Evolutionary conservation across 2,329 filamentous ascomycete species (phyloP).

Genomic region (Penicillium paneum): DNA sequence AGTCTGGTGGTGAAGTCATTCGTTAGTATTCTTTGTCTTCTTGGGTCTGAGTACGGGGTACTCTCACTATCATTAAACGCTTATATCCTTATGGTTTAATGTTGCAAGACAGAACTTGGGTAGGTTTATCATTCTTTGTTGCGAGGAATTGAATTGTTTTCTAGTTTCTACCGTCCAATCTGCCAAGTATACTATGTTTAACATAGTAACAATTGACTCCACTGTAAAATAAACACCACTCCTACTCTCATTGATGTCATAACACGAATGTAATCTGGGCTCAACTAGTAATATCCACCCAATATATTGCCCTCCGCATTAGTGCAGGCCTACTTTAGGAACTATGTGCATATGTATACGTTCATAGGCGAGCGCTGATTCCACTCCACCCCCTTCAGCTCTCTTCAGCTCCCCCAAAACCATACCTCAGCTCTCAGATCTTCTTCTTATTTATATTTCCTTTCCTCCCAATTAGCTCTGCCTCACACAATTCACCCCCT

Average conservation of each 20-base stretch:
- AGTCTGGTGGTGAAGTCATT: constrained; percentile 57
- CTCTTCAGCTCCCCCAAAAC: neutral
- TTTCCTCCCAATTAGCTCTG: neutral
- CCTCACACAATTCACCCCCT: neutral
- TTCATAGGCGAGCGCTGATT: neutral
- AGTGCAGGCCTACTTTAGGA: neutral
- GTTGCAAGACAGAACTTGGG: neutral
- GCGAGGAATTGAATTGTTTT: neutral
- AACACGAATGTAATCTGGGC: too few relatives aligned
- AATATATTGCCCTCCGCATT: neutral
- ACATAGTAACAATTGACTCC: too few relatives aligned
- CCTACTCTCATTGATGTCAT: too few relatives aligned
- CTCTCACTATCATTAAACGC: constrained; percentile 1
- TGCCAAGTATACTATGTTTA: too few relatives aligned
- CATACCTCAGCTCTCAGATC: neutral
- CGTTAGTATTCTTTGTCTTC: constrained; percentile 38
- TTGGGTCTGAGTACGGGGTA: constrained; percentile 1
- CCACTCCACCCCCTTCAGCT: neutral
- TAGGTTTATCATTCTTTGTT: neutral
- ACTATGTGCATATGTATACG: too few relatives aligned
- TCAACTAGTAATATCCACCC: neutral
- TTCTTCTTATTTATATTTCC: neutral
- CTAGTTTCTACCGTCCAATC: neutral
- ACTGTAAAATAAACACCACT: too few relatives aligned
- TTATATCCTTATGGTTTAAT: neutral